Evolutionary conservation across 352 stramenopile species (phyloP).

Genomic region (Blastocystis sp.): DNA sequence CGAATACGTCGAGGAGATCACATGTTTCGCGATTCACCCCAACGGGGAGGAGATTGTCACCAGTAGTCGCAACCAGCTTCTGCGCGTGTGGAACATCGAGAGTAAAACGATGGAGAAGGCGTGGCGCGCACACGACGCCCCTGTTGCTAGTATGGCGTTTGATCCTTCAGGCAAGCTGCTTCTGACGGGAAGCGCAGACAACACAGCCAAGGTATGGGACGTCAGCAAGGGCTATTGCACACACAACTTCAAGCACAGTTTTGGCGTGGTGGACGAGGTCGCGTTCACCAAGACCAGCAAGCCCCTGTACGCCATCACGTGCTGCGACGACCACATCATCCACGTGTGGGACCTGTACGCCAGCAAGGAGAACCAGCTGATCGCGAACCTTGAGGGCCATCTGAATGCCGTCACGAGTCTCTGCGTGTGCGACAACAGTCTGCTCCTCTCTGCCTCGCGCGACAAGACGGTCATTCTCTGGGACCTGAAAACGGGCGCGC

Average conservation of each 20-base stretch:
- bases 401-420: constrained; percentile 66
- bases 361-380: constrained; percentile 64
- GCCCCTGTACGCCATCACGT: constrained; percentile 68
- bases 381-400: constrained; percentile 72
- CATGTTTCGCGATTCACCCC: constrained; percentile 69
- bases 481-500: constrained; percentile 68
- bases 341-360: constrained; percentile 73
- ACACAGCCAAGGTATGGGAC: constrained; percentile 66
- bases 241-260: constrained; percentile 73
- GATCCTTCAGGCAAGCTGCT: constrained; percentile 79
- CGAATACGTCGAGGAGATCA: constrained; percentile 71
- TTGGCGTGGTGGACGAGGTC: constrained; percentile 73
- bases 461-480: constrained; percentile 78
- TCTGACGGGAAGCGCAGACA: constrained; percentile 83
- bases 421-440: constrained; percentile 65
- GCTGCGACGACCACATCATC: constrained; percentile 70
- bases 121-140: constrained; percentile 65
- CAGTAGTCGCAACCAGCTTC: constrained; percentile 70
- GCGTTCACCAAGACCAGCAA: constrained; percentile 72
- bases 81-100: constrained; percentile 74
- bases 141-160: constrained; percentile 74
- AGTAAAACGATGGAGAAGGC: constrained; percentile 55
- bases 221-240: constrained; percentile 76
- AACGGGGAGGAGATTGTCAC: constrained; percentile 72
- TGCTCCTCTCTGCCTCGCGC: constrained; percentile 70